Evolutionary conservation across 208 protist species (phyloP).

Genomic region (Leishmania arabica): DNA sequence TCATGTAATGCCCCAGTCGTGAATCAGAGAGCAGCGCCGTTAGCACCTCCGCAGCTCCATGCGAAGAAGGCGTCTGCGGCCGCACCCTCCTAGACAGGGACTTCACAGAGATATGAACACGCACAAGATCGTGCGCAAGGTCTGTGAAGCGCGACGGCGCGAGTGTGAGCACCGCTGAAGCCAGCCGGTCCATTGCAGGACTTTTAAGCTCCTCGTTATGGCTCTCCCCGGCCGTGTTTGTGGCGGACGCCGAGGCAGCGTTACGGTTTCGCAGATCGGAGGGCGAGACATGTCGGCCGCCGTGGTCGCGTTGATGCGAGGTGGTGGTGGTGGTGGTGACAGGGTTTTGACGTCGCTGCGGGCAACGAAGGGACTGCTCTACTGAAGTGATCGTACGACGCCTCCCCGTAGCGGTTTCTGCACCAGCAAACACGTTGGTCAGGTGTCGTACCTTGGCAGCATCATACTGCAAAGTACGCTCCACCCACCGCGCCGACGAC

Average conservation of each 20-base stretch:
- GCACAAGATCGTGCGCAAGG: slow-evolving; percentile 1
- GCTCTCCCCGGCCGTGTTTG: too few relatives aligned
- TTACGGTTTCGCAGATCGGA: neutral
- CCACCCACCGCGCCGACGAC: slow-evolving; percentile 16
- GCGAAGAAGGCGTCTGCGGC: neutral
- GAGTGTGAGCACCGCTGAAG: neutral
- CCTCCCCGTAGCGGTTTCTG: neutral
- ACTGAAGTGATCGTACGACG: neutral
- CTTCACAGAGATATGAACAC: neutral
- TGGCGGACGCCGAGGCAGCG: neutral
- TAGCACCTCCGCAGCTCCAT: neutral
- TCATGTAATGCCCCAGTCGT: neutral
- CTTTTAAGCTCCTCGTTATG: too few relatives aligned
- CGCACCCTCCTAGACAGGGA: neutral
- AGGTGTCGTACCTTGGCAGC: slow-evolving; percentile 19
- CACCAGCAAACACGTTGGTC: slow-evolving; percentile 18
- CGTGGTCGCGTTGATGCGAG: neutral
- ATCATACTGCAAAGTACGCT: slow-evolving; percentile 23
- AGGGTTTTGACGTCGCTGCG: neutral
- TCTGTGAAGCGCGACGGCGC: neutral
- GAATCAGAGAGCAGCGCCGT: neutral
- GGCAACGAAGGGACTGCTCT: slow-evolving; percentile 10
- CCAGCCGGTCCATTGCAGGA: neutral
- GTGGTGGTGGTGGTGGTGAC: neutral
- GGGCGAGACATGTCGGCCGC: neutral